These are phyloP conservation scores for Collybia nuda DNA, from an alignment of 768 basidiomycete genomes.

Conservation along the genomic window DNA sequence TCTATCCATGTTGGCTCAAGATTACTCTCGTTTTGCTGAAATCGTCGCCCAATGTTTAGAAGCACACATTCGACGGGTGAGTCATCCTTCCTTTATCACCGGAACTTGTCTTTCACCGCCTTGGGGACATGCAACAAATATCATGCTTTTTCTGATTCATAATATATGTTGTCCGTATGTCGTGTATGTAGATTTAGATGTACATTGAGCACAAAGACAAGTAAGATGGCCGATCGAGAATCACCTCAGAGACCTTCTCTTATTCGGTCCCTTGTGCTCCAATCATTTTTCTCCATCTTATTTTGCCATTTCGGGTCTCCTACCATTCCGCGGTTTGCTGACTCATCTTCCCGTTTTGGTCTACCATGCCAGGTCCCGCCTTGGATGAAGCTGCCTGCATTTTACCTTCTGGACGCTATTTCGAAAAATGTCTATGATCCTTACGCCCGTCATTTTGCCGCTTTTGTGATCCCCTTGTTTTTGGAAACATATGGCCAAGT, in stretches of 20 bases:
- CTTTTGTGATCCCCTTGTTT: slow-evolving; percentile 81
- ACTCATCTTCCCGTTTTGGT: slow-evolving; percentile 57
- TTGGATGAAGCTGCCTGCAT: slow-evolving; percentile 88
- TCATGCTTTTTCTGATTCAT: slow-evolving; percentile 11
- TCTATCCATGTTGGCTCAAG: slow-evolving; percentile 90
- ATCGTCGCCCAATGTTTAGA: slow-evolving; percentile 83
- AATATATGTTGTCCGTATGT: slow-evolving; percentile 25
- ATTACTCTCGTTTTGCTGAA: slow-evolving; percentile 74
- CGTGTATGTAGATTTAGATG: slow-evolving; percentile 45
- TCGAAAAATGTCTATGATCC: slow-evolving; percentile 95
- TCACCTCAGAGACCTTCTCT: slow-evolving; percentile 13
- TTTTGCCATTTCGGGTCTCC: slow-evolving; percentile 3
- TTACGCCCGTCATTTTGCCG: slow-evolving; percentile 83
- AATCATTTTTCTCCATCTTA: slow-evolving; percentile 21
- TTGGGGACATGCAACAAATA: slow-evolving; percentile 1
- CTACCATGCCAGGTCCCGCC: slow-evolving; percentile 67
- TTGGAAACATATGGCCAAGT: slow-evolving; percentile 86
- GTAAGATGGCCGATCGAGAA: slow-evolving; percentile 27
- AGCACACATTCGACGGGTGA: slow-evolving; percentile 86
- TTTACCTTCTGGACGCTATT: slow-evolving; percentile 95
- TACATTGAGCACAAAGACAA: slow-evolving; percentile 37
- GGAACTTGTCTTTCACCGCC: slow-evolving; percentile 14
- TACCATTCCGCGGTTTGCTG: slow-evolving; percentile 58
- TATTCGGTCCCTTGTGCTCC: slow-evolving; percentile 21
- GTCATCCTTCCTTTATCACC: slow-evolving; percentile 35